Conservation (phyloP, 495 filamentous ascomycete species). For the Xylaria scruposa region DNA sequence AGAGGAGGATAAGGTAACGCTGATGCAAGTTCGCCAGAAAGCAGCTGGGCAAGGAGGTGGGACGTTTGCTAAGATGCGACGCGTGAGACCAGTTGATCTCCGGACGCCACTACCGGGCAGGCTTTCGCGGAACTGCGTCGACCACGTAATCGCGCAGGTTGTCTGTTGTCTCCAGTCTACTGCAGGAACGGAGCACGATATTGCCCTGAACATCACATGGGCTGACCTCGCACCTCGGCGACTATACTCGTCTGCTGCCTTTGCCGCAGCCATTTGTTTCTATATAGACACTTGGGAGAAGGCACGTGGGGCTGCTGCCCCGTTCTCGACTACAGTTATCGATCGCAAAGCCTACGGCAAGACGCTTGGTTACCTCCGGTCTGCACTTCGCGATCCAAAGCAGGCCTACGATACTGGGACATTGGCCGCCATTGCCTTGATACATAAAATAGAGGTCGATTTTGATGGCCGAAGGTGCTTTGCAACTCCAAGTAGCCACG, state of each 20-base stretch:
- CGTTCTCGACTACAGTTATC: neutral
- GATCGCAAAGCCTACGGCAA: neutral
- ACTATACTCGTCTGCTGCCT: slow-evolving; percentile 3
- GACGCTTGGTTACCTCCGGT: neutral
- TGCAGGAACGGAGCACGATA: neutral
- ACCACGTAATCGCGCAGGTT: neutral
- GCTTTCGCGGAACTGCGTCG: neutral
- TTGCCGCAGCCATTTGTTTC: neutral
- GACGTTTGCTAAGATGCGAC: neutral
- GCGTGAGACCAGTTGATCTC: neutral
- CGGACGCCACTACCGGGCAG: neutral
- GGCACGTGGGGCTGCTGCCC: neutral
- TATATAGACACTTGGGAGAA: neutral
- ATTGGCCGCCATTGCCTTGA: neutral
- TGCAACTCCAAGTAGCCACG: neutral
- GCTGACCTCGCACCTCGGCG: neutral
- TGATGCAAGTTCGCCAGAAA: neutral
- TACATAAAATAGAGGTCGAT: neutral
- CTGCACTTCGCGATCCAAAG: neutral
- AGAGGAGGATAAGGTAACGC: neutral
- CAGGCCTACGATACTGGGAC: neutral
- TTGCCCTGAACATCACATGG: neutral
- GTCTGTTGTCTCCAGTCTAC: neutral
- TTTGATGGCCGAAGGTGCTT: slow-evolving; percentile 5
- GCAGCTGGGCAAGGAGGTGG: neutral